Evolutionary conservation across 768 basidiomycete species (phyloP), one percentile per base, ranked within the genome.

Genomic region (Wakefieldia striispora): DNA sequence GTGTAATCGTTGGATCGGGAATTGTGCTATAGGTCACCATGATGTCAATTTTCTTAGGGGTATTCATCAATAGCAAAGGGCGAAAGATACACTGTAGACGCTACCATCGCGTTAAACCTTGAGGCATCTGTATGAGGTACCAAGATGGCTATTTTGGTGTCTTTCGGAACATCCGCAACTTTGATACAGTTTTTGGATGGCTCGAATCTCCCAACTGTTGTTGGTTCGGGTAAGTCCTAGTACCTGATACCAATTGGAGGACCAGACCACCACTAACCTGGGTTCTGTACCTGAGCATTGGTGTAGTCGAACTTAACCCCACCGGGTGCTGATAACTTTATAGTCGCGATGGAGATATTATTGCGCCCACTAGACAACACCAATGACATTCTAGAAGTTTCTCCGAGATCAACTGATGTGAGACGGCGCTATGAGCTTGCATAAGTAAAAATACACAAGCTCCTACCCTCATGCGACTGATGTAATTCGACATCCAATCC

Each of bases 331-430:
- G 74, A 68, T 19, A 91, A 68, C 42, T 72, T 79, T 38, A 91
- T 56, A 9, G 68, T 75, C 13, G 80, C 78, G 50, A 73, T 74
- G 5, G 70, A 64, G n/a, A 89, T 60, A 20, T 78, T 67, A 59
- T 93, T 93, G 36, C 86, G 76, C 11, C 91, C 86, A 11, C 84
- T 82, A 14, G 74, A 78, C n/a, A 93, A 44, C 3, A 72, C 69
- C 26, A 89, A 67, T 49, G 78, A 72, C 16, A 90, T 66, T 21
- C 67, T 75, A 12, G 83, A 73, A 11, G 76, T 68, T 50, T 74
- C 72, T 23, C 84, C 87, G 14, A 91, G 79, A 62, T 84, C 78
- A 51, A 88, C 89, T 91, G 40, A 33, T 23, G 54, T 23, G 16
- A 62, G 41, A 39, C 41, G 31, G 54, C 20, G 17, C 6, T 20